These are phyloP conservation scores for Quercus wislizeni DNA, from an alignment of 306 rosid species.

Conservation along the genomic window DNA sequence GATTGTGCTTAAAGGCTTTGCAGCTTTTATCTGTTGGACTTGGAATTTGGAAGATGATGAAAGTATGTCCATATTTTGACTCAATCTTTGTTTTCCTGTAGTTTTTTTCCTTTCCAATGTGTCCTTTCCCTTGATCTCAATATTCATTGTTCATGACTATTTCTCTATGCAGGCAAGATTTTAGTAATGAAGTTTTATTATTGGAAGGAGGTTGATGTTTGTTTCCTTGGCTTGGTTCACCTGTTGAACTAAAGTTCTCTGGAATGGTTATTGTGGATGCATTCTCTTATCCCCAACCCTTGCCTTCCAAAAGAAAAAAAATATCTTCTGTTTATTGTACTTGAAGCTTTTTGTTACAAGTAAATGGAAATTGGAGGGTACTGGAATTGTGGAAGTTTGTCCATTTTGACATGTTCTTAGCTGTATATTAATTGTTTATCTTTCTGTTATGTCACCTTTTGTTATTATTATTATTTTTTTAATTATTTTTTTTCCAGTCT, in stretches of 20 bases:
- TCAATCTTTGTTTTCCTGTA: slow-evolving; percentile 8
- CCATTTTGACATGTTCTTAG: not conserved
- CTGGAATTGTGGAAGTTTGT: not conserved
- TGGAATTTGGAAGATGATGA: slow-evolving; percentile 15
- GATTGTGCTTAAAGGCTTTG: slow-evolving; percentile 18
- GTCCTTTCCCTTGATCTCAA: not conserved
- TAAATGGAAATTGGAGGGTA: not conserved
- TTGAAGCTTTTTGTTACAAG: not conserved
- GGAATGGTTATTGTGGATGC: not conserved
- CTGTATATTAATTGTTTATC: not conserved
- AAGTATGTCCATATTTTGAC: slow-evolving; percentile 21
- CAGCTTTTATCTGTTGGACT: slow-evolving; percentile 7
- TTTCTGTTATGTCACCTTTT: not conserved
- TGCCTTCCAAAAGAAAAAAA: not conserved
- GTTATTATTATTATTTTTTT: not conserved
- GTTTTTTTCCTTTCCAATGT: slow-evolving; percentile 19
- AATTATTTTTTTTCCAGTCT: not conserved
- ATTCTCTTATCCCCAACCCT: not conserved
- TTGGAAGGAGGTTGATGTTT: not conserved
- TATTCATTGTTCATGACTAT: not conserved
- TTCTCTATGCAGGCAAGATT: not conserved
- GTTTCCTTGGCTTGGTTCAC: not conserved
- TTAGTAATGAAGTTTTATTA: not conserved
- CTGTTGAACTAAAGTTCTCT: not conserved
- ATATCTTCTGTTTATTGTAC: not conserved